Conservation (phyloP, 371 early-diverging fungal genomes). For the Zychaea mexicana region DNA sequence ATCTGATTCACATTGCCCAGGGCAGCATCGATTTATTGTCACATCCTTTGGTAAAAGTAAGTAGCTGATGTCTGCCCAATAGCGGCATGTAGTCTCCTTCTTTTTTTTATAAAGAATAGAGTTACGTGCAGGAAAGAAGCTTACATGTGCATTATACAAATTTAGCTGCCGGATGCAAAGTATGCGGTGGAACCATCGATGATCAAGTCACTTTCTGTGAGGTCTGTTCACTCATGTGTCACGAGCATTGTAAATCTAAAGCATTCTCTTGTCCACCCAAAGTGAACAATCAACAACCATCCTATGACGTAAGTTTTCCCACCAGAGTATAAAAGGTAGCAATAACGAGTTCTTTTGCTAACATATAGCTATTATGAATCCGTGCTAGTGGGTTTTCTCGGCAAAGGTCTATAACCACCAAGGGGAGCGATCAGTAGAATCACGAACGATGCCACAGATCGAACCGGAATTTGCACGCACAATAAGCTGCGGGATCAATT, state of each 20-base stretch:
- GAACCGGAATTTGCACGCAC: slow-evolving; percentile 18
- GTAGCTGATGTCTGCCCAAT: neutral
- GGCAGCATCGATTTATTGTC: slow-evolving; percentile 5
- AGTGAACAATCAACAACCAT: slow-evolving; percentile 34
- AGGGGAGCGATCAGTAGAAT: neutral
- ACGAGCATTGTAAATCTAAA: slow-evolving; percentile 26
- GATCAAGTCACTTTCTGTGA: slow-evolving; percentile 35
- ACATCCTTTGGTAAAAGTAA: slow-evolving; percentile 11
- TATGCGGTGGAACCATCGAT: slow-evolving; percentile 34
- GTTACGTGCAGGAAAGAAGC: neutral
- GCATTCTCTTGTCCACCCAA: slow-evolving; percentile 34
- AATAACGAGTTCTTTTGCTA: neutral
- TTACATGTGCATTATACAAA: neutral
- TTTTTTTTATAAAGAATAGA: neutral
- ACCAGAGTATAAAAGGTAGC: neutral
- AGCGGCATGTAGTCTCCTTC: no score
- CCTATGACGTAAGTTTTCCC: slow-evolving; percentile 37
- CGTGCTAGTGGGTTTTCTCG: slow-evolving; percentile 29
- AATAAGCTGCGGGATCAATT: neutral
- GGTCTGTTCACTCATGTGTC: slow-evolving; percentile 47
- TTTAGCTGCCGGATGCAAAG: slow-evolving; percentile 42
- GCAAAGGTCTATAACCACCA: slow-evolving; percentile 33
- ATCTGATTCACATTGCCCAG: neutral
- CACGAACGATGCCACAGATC: neutral
- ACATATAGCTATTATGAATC: no score